Evolutionary conservation across 2,329 filamentous ascomycete species (phyloP).

Genomic region (Fusarium anthophilum): DNA sequence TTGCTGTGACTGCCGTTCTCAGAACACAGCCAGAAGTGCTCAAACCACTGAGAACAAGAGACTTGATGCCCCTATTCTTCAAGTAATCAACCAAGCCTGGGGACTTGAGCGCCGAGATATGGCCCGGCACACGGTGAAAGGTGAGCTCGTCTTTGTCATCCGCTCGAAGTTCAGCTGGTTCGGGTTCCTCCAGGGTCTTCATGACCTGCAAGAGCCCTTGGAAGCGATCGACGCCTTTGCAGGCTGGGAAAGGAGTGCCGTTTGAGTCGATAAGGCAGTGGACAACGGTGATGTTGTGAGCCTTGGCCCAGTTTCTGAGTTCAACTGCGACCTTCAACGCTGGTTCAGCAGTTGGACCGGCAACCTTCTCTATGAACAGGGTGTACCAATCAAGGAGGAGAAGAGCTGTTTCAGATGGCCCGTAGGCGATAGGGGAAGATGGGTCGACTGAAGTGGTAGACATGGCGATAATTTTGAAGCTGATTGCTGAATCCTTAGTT

Average conservation of each 20-base stretch:
- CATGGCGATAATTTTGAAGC: not conserved
- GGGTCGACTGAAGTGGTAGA: not conserved
- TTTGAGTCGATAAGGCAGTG: slow-evolving; percentile 3
- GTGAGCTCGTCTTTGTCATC: not conserved
- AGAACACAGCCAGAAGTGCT: slow-evolving; percentile 4
- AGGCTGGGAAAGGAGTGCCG: not conserved
- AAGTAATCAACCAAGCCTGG: not conserved
- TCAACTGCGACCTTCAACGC: not conserved
- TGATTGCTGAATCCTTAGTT: not conserved
- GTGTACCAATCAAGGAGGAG: slow-evolving; percentile 1
- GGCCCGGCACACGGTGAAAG: not conserved
- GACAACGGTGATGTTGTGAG: not conserved
- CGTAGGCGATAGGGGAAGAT: not conserved
- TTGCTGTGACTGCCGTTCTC: not conserved
- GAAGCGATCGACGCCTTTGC: not conserved
- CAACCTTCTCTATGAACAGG: not conserved
- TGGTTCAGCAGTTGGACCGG: not conserved
- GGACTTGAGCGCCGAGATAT: not conserved
- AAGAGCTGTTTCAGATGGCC: not conserved
- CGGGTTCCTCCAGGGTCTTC: not conserved
- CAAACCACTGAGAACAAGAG: not conserved
- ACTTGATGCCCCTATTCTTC: not conserved
- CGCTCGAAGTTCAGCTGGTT: not conserved
- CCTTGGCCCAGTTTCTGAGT: not conserved
- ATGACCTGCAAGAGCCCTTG: not conserved